Evolutionary conservation across 768 basidiomycete species (phyloP).

Genomic region (Glaciozyma martinii): DNA sequence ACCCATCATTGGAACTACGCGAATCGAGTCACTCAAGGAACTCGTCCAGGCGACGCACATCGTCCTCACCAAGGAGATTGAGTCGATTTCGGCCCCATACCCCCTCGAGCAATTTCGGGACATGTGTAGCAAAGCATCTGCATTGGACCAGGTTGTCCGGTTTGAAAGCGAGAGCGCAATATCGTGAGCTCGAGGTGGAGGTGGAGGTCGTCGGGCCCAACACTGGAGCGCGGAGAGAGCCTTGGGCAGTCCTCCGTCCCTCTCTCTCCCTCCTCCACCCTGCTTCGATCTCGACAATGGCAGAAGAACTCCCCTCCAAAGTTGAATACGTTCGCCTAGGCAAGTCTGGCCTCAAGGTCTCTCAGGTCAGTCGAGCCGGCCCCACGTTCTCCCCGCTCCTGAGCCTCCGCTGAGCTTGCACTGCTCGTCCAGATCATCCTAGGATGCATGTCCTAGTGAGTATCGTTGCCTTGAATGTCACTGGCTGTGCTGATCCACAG

Average conservation of each 20-base stretch:
- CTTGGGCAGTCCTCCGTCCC: too few species aligned
- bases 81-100: constrained; percentile 53
- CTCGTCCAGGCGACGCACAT: constrained; percentile 45
- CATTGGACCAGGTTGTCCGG: too few species aligned
- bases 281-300: background rate
- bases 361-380: constrained; percentile 37
- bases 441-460: background rate
- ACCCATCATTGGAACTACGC: constrained; percentile 32
- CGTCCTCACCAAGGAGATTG: constrained; percentile 51
- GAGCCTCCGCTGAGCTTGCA: too few species aligned
- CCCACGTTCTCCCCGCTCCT: background rate
- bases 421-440: background rate
- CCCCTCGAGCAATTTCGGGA: constrained; percentile 45
- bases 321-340: constrained; percentile 41
- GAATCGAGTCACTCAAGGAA: constrained; percentile 29
- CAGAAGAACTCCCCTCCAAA: background rate
- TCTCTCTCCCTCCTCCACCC: too few species aligned
- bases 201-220: too few species aligned
- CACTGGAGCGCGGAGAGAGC: too few species aligned
- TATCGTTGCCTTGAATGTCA: too few species aligned
- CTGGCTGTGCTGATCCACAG: background rate
- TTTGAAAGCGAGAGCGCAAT: too few species aligned
- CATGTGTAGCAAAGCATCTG: too few species aligned
- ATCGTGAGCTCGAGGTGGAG: too few species aligned
- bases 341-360: constrained; percentile 56